phyloP scores from a whole-genome alignment of 2,329 filamentous ascomycete species.

The Alternaria consortialis region DNA sequence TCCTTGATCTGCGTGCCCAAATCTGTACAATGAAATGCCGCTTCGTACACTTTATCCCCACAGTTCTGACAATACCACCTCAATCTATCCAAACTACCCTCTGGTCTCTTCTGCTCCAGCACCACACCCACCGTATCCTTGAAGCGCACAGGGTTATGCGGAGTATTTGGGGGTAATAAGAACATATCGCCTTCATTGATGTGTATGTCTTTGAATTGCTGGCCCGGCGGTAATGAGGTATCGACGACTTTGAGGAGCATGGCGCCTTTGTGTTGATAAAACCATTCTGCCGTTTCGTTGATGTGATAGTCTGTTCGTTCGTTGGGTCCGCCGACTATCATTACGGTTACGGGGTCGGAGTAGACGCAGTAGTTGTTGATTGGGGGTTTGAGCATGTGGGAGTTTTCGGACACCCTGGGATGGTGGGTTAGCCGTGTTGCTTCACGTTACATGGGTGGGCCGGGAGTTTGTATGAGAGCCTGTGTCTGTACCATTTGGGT shows the following conservation, averaged over 20 bases:
- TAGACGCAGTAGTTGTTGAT: slow-evolving; percentile 99
- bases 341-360: slow-evolving; percentile 82
- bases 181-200: slow-evolving; percentile 96
- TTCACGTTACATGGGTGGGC: not conserved
- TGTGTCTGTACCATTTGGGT: slow-evolving; percentile 51
- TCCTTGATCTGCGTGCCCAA: slow-evolving; percentile 94
- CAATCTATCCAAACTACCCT: slow-evolving; percentile 76
- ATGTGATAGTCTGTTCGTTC: slow-evolving; percentile 98
- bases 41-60: slow-evolving; percentile 80
- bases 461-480: no score
- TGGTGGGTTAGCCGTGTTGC: not conserved
- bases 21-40: slow-evolving; percentile 86
- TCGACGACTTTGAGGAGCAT: slow-evolving; percentile 96
- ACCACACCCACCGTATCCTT: slow-evolving; percentile 93
- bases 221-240: slow-evolving; percentile 33
- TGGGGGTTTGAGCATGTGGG: slow-evolving; percentile 89
- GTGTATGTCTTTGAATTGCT: slow-evolving; percentile 79
- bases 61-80: slow-evolving; percentile 89
- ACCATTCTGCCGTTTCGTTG: slow-evolving; percentile 95
- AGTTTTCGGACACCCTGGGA: slow-evolving; percentile 85
- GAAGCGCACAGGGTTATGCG: slow-evolving; percentile 94
- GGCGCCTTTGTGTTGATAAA: slow-evolving; percentile 92
- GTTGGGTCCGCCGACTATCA: slow-evolving; percentile 97
- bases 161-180: slow-evolving; percentile 90
- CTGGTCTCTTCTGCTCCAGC: slow-evolving; percentile 82